phyloP scores from a whole-genome alignment of 345 rosid species.

The Sonneratia caseolaris region DNA sequence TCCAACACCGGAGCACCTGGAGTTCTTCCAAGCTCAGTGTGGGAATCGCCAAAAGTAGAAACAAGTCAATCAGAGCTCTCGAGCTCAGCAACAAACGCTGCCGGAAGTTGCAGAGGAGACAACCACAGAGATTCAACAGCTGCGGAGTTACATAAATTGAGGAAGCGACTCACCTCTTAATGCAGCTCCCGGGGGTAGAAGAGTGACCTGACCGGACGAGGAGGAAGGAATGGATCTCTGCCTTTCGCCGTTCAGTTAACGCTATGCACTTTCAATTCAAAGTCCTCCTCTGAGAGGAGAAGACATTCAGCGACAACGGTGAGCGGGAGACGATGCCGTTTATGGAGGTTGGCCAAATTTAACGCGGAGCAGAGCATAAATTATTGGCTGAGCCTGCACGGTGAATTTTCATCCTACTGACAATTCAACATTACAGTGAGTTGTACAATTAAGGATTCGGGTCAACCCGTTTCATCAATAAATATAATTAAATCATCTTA shows the following conservation, averaged over 20 bases:
- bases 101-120: neutral
- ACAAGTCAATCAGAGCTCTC: neutral
- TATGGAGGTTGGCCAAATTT: neutral
- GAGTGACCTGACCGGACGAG: neutral
- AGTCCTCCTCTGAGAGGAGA: neutral
- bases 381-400: neutral
- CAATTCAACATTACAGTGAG: no score
- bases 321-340: neutral
- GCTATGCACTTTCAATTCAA: neutral
- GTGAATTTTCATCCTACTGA: no score
- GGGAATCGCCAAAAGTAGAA: neutral
- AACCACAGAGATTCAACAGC: neutral
- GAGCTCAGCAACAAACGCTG: neutral
- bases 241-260: slow-evolving; percentile 4
- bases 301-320: neutral
- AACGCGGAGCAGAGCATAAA: neutral
- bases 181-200: neutral
- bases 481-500: no score
- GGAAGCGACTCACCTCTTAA: neutral
- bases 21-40: neutral
- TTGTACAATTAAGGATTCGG: no score
- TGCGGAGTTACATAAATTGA: neutral
- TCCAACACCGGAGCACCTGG: neutral
- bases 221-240: neutral
- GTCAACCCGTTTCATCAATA: no score